phyloP scores from a whole-genome alignment of 192 early-diverging fungal genomes.

The Entophlyctis helioformis region DNA sequence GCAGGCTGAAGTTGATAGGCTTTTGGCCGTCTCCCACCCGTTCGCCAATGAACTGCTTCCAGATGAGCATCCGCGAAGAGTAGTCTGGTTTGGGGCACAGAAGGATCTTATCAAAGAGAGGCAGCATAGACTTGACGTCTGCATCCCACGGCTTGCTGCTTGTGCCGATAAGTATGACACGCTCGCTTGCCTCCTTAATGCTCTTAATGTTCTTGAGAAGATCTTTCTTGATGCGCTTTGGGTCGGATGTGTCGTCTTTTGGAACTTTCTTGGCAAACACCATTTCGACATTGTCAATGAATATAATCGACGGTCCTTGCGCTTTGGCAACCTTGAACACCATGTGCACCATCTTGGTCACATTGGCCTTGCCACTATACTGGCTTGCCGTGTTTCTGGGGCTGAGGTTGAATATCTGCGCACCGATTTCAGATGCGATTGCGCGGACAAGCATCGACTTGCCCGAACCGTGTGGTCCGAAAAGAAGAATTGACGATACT shows the following conservation, averaged over 20 bases:
- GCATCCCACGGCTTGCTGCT: constrained; percentile 48
- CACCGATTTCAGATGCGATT: constrained; percentile 38
- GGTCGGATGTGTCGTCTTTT: constrained; percentile 49
- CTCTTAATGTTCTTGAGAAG: constrained; percentile 40
- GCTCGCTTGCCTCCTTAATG: constrained; percentile 25
- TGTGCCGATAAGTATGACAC: constrained; percentile 37
- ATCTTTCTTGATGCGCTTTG: constrained; percentile 53
- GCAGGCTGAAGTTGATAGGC: constrained; percentile 28
- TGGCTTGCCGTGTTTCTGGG: constrained; percentile 47
- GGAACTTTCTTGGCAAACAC: constrained; percentile 55
- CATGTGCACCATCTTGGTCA: constrained; percentile 50
- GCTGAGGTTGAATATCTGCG: constrained; percentile 41
- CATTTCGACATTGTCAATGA: constrained; percentile 46
- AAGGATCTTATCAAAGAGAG: constrained; percentile 27
- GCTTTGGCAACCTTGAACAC: constrained; percentile 54
- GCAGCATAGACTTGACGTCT: constrained; percentile 35
- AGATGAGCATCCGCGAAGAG: constrained; percentile 20
- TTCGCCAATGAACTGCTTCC: constrained; percentile 25
- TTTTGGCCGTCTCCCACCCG: constrained; percentile 1
- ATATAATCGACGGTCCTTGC: constrained; percentile 40
- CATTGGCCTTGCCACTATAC: constrained; percentile 37
- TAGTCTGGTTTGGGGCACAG: constrained; percentile 36
- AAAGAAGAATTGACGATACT: constrained; percentile 29
- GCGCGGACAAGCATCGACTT: constrained; percentile 46
- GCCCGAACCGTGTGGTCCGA: constrained; percentile 37